A percentile compares a stretch with the other conserved stretches of the same genome.
These are phyloP conservation scores for Solanum rostratum DNA, from an alignment of 257 asterid species.

Conservation along the genomic window DNA sequence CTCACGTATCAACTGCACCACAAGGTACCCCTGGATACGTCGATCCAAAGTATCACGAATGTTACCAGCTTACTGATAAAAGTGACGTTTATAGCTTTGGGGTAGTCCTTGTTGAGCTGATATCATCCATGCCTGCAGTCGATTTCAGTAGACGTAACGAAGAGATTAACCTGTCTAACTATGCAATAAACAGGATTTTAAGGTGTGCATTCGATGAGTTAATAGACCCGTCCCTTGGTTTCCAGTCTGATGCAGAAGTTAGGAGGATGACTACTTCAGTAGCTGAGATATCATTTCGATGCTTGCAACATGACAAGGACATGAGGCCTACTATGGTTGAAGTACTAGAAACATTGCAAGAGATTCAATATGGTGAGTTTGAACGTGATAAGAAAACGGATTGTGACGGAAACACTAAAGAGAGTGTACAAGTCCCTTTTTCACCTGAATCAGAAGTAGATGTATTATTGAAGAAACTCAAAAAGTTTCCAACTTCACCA, in stretches of 20 bases:
- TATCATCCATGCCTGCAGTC: conserved; percentile 8
- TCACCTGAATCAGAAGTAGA: conserved; percentile 21
- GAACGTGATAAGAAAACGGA: not conserved
- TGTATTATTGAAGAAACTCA: conserved; percentile 12
- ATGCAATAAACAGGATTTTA: conserved; percentile 4
- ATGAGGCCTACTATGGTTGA: not conserved
- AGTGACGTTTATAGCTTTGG: conserved; percentile 16
- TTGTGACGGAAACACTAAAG: not conserved
- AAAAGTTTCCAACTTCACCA: conserved; percentile 10
- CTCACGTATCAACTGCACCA: conserved; percentile 13
- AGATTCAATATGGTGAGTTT: not conserved
- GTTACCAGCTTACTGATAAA: conserved; percentile 9
- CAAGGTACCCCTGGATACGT: conserved; percentile 12
- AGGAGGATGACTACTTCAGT: not conserved
- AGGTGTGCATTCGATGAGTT: not conserved
- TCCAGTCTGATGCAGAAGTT: not conserved
- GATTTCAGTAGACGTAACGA: conserved; percentile 1
- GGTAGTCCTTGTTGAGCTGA: conserved; percentile 8
- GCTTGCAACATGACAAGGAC: conserved; percentile 4
- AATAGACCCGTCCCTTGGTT: not conserved
- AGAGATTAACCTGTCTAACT: conserved; percentile 6
- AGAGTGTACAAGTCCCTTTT: not conserved
- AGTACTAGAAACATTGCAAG: not conserved
- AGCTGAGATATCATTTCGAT: not conserved
- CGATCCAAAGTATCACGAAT: conserved; percentile 11